These are phyloP conservation scores for Eragrostis curvula DNA, from an alignment of 176 grass and related monocot genomes.

Conservation along the genomic window DNA sequence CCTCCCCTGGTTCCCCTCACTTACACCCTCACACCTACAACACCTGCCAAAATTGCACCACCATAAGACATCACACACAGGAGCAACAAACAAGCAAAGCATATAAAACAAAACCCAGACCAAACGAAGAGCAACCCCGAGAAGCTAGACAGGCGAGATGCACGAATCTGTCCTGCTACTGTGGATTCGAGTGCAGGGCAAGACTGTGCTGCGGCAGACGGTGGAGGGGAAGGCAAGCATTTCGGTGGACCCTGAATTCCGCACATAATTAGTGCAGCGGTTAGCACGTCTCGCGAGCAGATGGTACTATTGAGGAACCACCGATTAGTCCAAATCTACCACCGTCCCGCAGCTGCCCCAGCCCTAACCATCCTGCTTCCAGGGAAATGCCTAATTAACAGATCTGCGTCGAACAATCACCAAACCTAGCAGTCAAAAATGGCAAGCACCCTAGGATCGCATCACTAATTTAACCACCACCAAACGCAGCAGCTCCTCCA, in stretches of 20 bases:
- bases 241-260: constrained; percentile 40
- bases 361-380: constrained; percentile 7
- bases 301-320: constrained; percentile 27
- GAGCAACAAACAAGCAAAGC: constrained; percentile 46
- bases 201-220: constrained; percentile 41
- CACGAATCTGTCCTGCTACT: constrained; percentile 50
- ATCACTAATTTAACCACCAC: constrained; percentile 27
- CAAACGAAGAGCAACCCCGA: constrained; percentile 1
- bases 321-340: constrained; percentile 42
- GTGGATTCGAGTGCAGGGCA: constrained; percentile 53
- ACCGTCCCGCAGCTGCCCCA: not conserved
- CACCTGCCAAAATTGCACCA: constrained; percentile 43
- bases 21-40: constrained; percentile 39
- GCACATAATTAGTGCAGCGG: constrained; percentile 47
- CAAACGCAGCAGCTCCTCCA: not conserved
- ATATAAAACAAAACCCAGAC: constrained; percentile 17
- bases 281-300: constrained; percentile 58
- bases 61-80: constrained; percentile 13
- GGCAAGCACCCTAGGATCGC: constrained; percentile 15
- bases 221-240: constrained; percentile 62
- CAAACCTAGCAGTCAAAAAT: constrained; percentile 37
- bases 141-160: constrained; percentile 21
- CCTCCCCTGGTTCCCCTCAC: not conserved
- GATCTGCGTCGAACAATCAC: constrained; percentile 36
- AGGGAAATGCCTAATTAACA: constrained; percentile 34